Base-by-base conservation (phyloP, 768 basidiomycete genomes). In the Panaeolus cyanescens region DNA sequence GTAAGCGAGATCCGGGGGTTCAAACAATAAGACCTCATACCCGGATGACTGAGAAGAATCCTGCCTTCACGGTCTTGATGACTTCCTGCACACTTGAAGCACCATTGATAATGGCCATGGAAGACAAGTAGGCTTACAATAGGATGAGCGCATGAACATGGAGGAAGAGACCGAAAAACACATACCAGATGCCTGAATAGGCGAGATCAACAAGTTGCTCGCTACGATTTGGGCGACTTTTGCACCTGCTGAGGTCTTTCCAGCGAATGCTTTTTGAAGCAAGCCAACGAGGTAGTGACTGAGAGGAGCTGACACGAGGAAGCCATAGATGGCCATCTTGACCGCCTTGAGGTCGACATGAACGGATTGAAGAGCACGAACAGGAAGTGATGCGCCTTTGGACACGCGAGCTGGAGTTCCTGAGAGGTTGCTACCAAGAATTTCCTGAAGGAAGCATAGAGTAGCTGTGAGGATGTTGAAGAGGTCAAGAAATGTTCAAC, bases 301-400 rank as follows among this genome's bases (percentile, higher is more conserved):
- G 31, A 96, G 71, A 0, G 94, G 94, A 5, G 93, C 94, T 12
- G 92, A 92, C 37, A 96, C 82, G 65, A 90, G 80, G 76, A 91
- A 86, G 62, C 94, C 94, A 70, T 93, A 95, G 20, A 89, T 55
- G 0, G 86, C 90, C 89, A 95, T 93, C 74, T 95, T 93, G 67
- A 91, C 59, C 6, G 94, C 91, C 67, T 87, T 90, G 62, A 77
- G 60, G 70, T 92, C 81, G 56, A 94, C 73, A 70, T 91, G 87
- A 5, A 77, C 77, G 53, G 74, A 77, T 4, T 84, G 85, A 54
- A 90, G 81, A 17, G 77, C 69, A 64, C 83, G 86, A 56, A 80
- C 67, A 63, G 86, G 68, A 22, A 78, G 63, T 2, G 89, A 80
- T 1, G 86, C 83, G 77, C 86, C 76, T 63, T 85, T 86, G 32